phyloP scores from a whole-genome alignment of 495 filamentous ascomycete genomes.

The Aspergillus incahuasiensis region DNA sequence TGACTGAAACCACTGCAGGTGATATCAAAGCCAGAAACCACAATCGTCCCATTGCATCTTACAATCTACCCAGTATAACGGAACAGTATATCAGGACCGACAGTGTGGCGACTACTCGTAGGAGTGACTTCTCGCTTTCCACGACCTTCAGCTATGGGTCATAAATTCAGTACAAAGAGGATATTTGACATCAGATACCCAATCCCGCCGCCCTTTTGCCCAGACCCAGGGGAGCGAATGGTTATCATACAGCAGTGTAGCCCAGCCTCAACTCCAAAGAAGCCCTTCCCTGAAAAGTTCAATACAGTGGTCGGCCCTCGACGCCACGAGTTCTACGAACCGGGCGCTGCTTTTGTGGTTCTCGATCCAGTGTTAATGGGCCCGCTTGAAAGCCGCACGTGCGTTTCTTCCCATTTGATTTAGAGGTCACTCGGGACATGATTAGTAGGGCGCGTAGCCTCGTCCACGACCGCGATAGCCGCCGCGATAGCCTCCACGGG shows the following conservation, averaged over 20 bases:
- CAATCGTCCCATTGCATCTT: no score
- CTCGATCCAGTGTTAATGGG: background rate
- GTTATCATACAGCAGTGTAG: constrained; percentile 35
- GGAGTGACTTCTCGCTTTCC: background rate
- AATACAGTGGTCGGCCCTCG: constrained; percentile 3
- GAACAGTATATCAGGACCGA: background rate
- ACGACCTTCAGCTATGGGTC: background rate
- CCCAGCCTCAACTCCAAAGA: constrained; percentile 34
- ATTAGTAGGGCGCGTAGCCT: constrained; percentile 77
- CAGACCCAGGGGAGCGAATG: constrained; percentile 19
- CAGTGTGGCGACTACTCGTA: background rate
- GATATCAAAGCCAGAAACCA: no score
- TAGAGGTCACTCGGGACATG: background rate
- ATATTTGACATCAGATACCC: constrained; percentile 22
- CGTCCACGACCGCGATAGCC: constrained; percentile 72
- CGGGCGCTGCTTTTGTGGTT: constrained; percentile 5
- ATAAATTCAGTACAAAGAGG: constrained; percentile 12
- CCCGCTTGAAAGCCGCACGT: background rate
- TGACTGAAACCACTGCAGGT: no score
- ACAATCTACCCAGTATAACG: no score
- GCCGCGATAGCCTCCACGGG: constrained; percentile 74
- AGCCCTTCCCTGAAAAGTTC: constrained; percentile 13
- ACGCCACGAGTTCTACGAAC: constrained; percentile 3
- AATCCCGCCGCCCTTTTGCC: constrained; percentile 15
- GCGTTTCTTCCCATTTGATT: background rate